Evolutionary conservation across 2,329 filamentous ascomycete genomes (phyloP), one percentile per base, ranked within the genome.

Genomic region (Colletotrichum musae): DNA sequence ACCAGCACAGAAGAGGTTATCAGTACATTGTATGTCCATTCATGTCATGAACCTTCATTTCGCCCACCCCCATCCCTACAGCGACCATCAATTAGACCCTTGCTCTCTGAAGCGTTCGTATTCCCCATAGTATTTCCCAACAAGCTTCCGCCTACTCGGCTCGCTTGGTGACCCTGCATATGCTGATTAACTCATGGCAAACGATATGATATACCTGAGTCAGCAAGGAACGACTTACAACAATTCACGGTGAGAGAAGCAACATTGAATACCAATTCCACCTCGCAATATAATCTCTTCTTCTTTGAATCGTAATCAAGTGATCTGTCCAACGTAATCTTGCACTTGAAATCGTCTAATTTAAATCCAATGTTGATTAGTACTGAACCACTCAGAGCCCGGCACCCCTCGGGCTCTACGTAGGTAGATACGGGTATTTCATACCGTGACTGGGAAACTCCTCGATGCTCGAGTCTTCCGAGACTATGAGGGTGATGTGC

Each of bases 401-500:
- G 18, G 26, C 51, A 39, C 28, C 28, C 28, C 51, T 26, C 51
- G 51, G 16, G 51, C 41, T 21, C 32, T 54, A n/a, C 13, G n/a
- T 39, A 54, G 18, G 51, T 16, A 28, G 28, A n/a, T 39, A 21
- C 13, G 51, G 51, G 26, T 15, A 28, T 54, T 24, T 36, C 51
- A 18, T 54, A 36, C 51, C 51, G 28, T 54, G 51, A 54, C 51
- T 54, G 51, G 51, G 51, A 54, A 18, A 54, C 6, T 26, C 26
- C 28, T 54, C 28, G 16, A 15, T 28, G 9, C 16, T 54, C 18
- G 51, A 54, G 51, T 54, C 51, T 54, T 54, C 51, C 16, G 51
- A 54, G 28, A 54, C 51, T 54, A 54, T 54, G 28, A 54, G 51
- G 15, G 51, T 54, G 28, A 54, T 39, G 51, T 54, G 51, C 51